A percentile compares a stretch with the other conserved stretches of the same genome.
Evolutionary conservation across 495 filamentous ascomycete species (phyloP).

Genomic region (Penicillium chermesinum): DNA sequence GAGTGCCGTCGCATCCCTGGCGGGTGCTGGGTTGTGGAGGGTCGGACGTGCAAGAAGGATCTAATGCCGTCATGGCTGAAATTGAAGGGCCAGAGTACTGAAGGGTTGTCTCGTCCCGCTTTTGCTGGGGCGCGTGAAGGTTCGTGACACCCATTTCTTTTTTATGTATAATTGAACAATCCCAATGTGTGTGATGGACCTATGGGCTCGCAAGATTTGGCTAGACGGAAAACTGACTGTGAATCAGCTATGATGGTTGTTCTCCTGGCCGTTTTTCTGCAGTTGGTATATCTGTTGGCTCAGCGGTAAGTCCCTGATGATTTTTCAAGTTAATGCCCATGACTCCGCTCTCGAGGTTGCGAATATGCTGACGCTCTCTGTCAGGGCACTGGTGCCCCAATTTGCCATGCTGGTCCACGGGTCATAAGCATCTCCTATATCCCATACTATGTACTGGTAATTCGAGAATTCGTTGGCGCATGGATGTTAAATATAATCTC

Average conservation of each 20-base stretch:
- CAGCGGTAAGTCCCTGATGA: constrained; percentile 1
- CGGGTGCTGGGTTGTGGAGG: constrained; percentile 35
- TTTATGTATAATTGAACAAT: no score
- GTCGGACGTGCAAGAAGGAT: constrained; percentile 31
- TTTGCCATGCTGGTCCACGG: no score
- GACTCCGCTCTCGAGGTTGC: no score
- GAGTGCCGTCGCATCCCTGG: constrained; percentile 28
- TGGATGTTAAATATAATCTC: no score
- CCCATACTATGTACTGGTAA: no score
- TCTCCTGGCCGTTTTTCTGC: not conserved
- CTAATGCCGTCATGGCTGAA: constrained; percentile 34
- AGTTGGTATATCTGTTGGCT: constrained; percentile 1
- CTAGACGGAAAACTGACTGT: no score
- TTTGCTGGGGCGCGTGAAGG: constrained; percentile 25
- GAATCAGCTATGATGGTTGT: constrained; percentile 5
- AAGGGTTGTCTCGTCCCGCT: constrained; percentile 10
- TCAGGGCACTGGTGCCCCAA: no score
- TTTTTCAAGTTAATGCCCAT: not conserved
- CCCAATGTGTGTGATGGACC: no score
- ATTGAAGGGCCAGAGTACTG: constrained; percentile 4
- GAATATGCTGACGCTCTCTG: no score
- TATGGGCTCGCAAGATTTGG: no score
- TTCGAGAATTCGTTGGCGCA: no score
- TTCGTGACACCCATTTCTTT: constrained; percentile 11
- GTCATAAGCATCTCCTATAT: no score